Evolutionary conservation across 371 early-diverging fungal species (phyloP), one percentile per base, ranked within the genome.

Genomic region (Synchytrium microbalum): DNA sequence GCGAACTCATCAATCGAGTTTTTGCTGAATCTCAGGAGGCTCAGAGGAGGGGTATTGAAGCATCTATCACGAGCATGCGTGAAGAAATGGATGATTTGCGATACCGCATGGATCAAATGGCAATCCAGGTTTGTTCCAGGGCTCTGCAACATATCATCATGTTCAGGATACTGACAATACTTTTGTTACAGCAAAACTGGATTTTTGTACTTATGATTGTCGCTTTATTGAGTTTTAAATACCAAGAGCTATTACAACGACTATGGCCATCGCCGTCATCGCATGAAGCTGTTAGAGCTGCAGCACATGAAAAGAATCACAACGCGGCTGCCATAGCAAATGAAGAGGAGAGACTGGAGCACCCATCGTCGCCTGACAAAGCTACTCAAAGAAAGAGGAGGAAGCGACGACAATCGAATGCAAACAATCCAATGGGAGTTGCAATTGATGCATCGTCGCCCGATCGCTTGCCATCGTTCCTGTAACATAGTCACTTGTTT

Each of bases 151-250:
- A 19, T 38, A 19, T 19, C 46, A 19, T 38, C 10, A 19, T 38
- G 19, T 19, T 38, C 10, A 38, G 10, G 46, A 19, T 5, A 19
- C 46, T 19, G 46, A 38, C 46, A 38, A 38, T 5, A 38, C n/a
- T n/a, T n/a, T n/a, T n/a, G n/a, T n/a, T n/a, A 38, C 19, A 38
- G 46, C 46, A 38, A 38, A 38, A 38, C 46, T 38, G 46, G 46
- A 38, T 38, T 5, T 38, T 19, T 38, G 46, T 38, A 38, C 46
- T 38, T 19, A 38, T 38, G 5, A 19, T 38, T 5, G 10, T 38
- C 10, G 10, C 19, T 19, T 38, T 38, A 19, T 38, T 38, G 19
- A 38, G 46, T 38, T 10, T 19, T 19, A 38, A 38, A 38, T 38
- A 38, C 46, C 19, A 5, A 10, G 10, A 38, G 19, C 10, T 38